Percentiles rank a stretch among this genome's conserved stretches.
Evolutionary conservation across 2,329 filamentous ascomycete species (phyloP).

Genomic region (Dryadomyces sulphureus): DNA sequence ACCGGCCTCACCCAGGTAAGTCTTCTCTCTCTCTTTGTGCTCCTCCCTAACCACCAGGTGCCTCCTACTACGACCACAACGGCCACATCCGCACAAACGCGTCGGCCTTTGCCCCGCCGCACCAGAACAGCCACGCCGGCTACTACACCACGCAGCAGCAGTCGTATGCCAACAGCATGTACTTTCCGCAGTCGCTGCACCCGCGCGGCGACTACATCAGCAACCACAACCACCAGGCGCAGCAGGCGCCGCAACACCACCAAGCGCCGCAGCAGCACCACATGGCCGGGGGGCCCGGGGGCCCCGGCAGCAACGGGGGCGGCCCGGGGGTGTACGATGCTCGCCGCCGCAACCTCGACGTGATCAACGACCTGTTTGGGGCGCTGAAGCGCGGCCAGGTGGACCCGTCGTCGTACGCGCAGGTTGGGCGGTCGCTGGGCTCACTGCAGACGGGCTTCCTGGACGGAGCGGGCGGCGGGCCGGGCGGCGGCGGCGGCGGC

Average conservation of each 20-base stretch:
- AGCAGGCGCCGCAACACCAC: background rate
- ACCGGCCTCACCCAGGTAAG: conserved; percentile 38
- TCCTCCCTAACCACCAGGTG: conserved; percentile 20
- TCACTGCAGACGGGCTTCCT: conserved; percentile 49
- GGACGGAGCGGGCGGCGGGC: conserved; percentile 27
- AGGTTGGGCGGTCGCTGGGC: conserved; percentile 79
- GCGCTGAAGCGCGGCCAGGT: conserved; percentile 83
- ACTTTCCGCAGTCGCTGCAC: conserved; percentile 53
- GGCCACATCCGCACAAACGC: conserved; percentile 45
- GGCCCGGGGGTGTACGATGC: conserved; percentile 40
- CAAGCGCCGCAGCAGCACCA: conserved; percentile 2
- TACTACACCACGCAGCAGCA: conserved; percentile 44
- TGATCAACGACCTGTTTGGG: conserved; percentile 86
- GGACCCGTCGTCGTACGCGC: conserved; percentile 76
- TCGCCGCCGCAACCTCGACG: conserved; percentile 74
- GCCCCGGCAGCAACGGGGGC: background rate
- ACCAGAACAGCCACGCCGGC: conserved; percentile 37
- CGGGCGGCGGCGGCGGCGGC: conserved; percentile 17
- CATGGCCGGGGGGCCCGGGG: background rate
- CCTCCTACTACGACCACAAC: conserved; percentile 51
- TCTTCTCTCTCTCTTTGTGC: conserved; percentile 20
- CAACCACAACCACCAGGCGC: conserved; percentile 7
- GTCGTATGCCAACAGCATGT: conserved; percentile 47
- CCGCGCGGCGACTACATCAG: conserved; percentile 44
- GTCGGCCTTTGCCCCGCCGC: conserved; percentile 36